Evolutionary conservation across 345 rosid genomes (phyloP), one percentile per base, ranked within the genome.

Genomic region (Bruguiera sexangula): DNA sequence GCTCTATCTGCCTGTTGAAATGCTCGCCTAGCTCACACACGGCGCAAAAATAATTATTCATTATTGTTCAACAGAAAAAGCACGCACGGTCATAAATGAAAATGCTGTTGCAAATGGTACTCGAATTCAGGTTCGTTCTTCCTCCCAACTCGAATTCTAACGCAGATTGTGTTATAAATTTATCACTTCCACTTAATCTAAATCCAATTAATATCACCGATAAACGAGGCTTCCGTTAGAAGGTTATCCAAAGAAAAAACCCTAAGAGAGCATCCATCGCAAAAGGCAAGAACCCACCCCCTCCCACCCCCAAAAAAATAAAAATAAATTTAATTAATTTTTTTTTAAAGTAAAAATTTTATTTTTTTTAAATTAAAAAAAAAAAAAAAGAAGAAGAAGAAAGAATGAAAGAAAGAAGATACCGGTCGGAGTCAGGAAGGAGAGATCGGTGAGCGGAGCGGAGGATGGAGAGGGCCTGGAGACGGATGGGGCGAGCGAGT

Each of bases 371-470:
- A 24, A 0, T 24, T 0, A 24, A 24, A 24, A 24, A 20, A 4
- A 0, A 8, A 36, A 26, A 18, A 0, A 20, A 4, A 56, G 3
- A 10, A 24, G 15, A 24, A 24, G 18, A 21, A 56, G 26, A 8
- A n/a, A 22, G 22, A 13, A 55, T 21, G 13, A 13, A 20, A 54
- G 13, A 19, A 5, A 26, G 7, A n/a, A 53, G 13, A 21, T 80
- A 91, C 97, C 95, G 92, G 65, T 94, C 95, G 30, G 97, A 91
- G 39, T 87, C 93, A 30, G 84, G 75, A 69, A 71, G 74, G 65
- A 94, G 90, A 64, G 85, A 82, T 43, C 79, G 86, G 59, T 86
- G 80, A 71, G 93, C 91, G 8, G 75, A 55, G 69, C 84, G 85
- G 54, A 94, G 85, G 76, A 84, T 94, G 66, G 88, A 76, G 27